These are phyloP conservation scores for Malbranchea zuffiana DNA, from an alignment of 2,329 filamentous ascomycete species.

Conservation along the genomic window DNA sequence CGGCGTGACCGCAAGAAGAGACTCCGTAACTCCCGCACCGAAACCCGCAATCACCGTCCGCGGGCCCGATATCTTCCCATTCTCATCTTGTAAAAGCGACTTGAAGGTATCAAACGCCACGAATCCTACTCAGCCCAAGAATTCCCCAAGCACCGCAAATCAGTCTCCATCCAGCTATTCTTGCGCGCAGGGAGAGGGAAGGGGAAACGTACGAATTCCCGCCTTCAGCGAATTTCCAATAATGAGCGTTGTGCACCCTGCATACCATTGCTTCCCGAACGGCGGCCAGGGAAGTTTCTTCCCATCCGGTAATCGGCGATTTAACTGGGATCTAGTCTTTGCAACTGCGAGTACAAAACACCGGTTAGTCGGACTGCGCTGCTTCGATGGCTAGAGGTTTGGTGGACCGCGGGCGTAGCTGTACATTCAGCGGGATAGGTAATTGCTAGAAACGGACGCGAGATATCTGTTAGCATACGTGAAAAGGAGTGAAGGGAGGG, in stretches of 20 bases:
- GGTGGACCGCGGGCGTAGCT: no score
- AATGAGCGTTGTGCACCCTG: conserved; percentile 91
- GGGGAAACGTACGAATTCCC: conserved; percentile 61
- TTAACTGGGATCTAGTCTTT: conserved; percentile 90
- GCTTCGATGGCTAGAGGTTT: background rate
- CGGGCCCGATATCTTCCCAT: conserved; percentile 82
- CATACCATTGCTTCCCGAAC: conserved; percentile 92
- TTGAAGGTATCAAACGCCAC: conserved; percentile 96
- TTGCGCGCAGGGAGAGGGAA: background rate
- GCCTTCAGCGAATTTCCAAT: conserved; percentile 96
- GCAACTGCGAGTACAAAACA: conserved; percentile 49
- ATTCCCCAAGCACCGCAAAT: background rate
- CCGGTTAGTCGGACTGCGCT: background rate
- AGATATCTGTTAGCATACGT: background rate
- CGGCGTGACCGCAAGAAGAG: conserved; percentile 82
- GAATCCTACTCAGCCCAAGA: conserved; percentile 52
- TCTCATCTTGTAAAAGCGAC: conserved; percentile 62
- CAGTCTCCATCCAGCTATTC: no score
- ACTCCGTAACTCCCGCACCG: conserved; percentile 89
- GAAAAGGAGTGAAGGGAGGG: background rate
- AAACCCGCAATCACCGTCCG: conserved; percentile 88
- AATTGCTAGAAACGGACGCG: conserved; percentile 47
- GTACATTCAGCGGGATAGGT: conserved; percentile 93
- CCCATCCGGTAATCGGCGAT: conserved; percentile 65
- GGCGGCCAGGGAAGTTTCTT: conserved; percentile 91